Base-by-base conservation (phyloP, 345 rosid species). In the Gossypium australe region DNA sequence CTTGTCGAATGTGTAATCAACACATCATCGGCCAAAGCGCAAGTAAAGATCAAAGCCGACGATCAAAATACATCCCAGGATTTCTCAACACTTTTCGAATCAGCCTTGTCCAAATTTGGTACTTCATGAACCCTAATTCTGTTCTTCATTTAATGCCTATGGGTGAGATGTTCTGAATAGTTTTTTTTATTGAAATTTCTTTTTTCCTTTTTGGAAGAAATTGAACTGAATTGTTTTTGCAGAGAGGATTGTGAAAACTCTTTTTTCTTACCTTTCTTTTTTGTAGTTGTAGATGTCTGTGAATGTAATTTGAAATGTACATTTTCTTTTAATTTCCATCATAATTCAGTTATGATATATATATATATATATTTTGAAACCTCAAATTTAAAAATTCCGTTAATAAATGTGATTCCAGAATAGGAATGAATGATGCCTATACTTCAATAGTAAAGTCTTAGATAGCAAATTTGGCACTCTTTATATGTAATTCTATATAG, bases 1-100 rank as follows among this genome's bases (percentile, higher is more conserved):
- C 97, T 93, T 38, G 85, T 90, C 13, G 99, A 92, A 83, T 95
- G 96, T 79, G 82, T 91, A 85, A 86, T 95, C 87, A 93, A 90
- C 85, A 84, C 91, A 16, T 83, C 96, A 75, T 81, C 94, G 41
- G 88, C 92, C 11, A 91, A 90, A 84, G 92, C 96, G 53, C 93
- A 87, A 78, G 75, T 90, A 53, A 93, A 85, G 81, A 86, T 95
- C 63, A 95, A 95, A 83, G 96, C 94, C 0, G 99, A 95, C 11
- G 99, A 95, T 80, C 94, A 88, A 79, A 83, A 75, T 74, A 80
- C 93, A 60, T 84, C 97, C 10, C 81, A 86, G 77, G 90, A 83
- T 25, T 91, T 95, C 85, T 71, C 84, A 9, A 61, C 83, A 27
- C 68, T 86, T 66, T 90, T 90, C 81, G 86, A 78, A 74, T 79